A percentile compares a stretch with the other conserved stretches of the same genome.
phyloP scores from a whole-genome alignment of 345 rosid genomes.

The Angophora floribunda region DNA sequence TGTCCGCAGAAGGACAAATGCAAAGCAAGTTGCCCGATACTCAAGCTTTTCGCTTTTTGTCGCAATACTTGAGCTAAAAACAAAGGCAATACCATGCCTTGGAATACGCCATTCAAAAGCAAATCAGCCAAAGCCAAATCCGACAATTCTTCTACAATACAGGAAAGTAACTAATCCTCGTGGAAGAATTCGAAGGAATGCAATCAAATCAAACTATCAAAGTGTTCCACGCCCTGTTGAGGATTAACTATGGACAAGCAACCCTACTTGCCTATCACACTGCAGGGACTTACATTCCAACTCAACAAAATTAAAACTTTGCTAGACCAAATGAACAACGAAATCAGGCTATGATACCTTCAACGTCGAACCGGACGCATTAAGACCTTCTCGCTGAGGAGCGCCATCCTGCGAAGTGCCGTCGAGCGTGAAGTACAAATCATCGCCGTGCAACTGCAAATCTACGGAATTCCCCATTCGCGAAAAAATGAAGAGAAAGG shows the following conservation, averaged over 20 bases:
- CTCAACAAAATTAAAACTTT: not conserved
- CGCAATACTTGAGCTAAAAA: not conserved
- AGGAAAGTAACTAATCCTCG: not conserved
- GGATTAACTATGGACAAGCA: not conserved
- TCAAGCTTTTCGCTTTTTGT: not conserved
- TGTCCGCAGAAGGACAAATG: not conserved
- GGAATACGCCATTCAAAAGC: not conserved
- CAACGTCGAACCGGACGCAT: constrained; percentile 17
- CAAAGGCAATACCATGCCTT: not conserved
- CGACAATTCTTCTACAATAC: not conserved
- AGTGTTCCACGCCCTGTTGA: not conserved
- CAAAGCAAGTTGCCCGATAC: not conserved
- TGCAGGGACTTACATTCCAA: not conserved
- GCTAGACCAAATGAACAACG: not conserved
- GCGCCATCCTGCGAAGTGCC: constrained; percentile 27
- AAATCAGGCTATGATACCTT: constrained; percentile 24
- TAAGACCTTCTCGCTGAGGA: constrained; percentile 37
- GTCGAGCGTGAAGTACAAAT: constrained; percentile 70
- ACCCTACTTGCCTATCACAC: not conserved
- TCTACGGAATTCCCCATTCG: constrained; percentile 15
- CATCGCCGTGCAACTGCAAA: constrained; percentile 84
- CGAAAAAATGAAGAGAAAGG: not conserved
- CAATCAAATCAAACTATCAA: not conserved
- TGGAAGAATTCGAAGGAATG: not conserved
- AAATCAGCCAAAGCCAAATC: not conserved